Evolutionary conservation across 192 early-diverging fungal species (phyloP), one percentile per base, ranked within the genome.

Genomic region (Backusella tarrabulga): DNA sequence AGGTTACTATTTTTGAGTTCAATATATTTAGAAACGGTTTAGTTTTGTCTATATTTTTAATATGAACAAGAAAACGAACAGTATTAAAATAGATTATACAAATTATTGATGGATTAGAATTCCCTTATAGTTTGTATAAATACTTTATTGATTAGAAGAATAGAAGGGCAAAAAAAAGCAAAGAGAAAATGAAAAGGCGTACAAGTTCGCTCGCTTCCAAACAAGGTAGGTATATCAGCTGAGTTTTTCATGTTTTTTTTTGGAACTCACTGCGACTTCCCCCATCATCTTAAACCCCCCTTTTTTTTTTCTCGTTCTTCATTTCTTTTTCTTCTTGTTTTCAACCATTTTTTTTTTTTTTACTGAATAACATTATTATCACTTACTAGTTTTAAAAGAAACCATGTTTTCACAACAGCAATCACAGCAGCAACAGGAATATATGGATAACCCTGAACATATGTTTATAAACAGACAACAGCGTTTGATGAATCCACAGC

Each of bases 361-460:
- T 21, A 23, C 8, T 56, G 12, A 17, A 44, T 44, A 44, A 17
- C 15, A 44, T n/a, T 54, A 19, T 6, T 17, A 7, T 17, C n/a
- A 8, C 50, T 12, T 12, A 63, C 7, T 29, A 14, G 12, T 63
- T 63, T 63, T 21, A 54, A 63, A 6, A 26, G 8, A 9, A 40
- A 21, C 26, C 9, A 70, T 70, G 68, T 70, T 41, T 70, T 70
- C 68, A 50, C 46, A 36, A 38, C 68, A 69, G 21, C 42, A 44
- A 4, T 4, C 42, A 44, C 42, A 50, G 19, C 46, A 38, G 4
- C 68, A 26, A 41, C 35, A 70, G 17, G 34, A 40, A 12, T 38
- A 38, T 41, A 70, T 70, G 21, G 68, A 70, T 23, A 70, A 70
- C 1, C 68, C 34, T 41, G 68, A 70, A 1, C 38, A 70, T 41